Evolutionary conservation across 768 basidiomycete species (phyloP).

Genomic region (Hericium coralloides): DNA sequence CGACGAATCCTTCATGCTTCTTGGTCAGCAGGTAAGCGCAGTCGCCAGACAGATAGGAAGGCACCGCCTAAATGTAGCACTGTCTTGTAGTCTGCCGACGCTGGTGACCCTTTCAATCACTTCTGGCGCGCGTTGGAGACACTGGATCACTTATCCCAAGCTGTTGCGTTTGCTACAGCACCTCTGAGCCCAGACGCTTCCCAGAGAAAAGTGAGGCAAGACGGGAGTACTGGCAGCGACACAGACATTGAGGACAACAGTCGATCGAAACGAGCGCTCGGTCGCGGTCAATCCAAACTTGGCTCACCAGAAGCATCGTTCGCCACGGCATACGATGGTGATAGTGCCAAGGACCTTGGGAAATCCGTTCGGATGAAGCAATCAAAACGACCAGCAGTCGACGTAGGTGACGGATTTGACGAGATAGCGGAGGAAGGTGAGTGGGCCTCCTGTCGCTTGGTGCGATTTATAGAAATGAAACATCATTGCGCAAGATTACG

Average conservation of each 20-base stretch:
- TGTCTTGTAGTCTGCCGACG: slow-evolving; percentile 33
- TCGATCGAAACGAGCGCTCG: slow-evolving; percentile 44
- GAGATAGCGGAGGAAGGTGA: slow-evolving; percentile 61
- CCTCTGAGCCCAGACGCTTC: slow-evolving; percentile 45
- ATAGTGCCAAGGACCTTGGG: slow-evolving; percentile 5
- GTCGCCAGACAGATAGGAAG: no score
- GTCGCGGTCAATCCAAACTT: slow-evolving; percentile 21
- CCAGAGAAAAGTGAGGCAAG: slow-evolving; percentile 27
- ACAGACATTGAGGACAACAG: slow-evolving; percentile 51
- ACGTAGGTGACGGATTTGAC: slow-evolving; percentile 42
- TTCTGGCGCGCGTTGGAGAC: slow-evolving; percentile 88
- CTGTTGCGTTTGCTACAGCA: slow-evolving; percentile 74
- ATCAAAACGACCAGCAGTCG: slow-evolving; percentile 10
- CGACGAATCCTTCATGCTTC: slow-evolving; percentile 85
- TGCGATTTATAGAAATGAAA: not conserved
- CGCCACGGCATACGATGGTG: slow-evolving; percentile 13
- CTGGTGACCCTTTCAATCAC: slow-evolving; percentile 79
- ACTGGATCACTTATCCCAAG: slow-evolving; percentile 78
- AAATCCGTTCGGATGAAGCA: slow-evolving; percentile 9
- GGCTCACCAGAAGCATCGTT: slow-evolving; percentile 21
- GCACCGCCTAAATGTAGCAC: not conserved
- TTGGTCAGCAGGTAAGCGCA: slow-evolving; percentile 57
- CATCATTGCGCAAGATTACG: slow-evolving; percentile 27
- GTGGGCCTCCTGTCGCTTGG: slow-evolving; percentile 4
- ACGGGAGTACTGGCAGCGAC: slow-evolving; percentile 53